phyloP scores from a whole-genome alignment of 805 yeast genomes.

The Priceomyces melissophilus region DNA sequence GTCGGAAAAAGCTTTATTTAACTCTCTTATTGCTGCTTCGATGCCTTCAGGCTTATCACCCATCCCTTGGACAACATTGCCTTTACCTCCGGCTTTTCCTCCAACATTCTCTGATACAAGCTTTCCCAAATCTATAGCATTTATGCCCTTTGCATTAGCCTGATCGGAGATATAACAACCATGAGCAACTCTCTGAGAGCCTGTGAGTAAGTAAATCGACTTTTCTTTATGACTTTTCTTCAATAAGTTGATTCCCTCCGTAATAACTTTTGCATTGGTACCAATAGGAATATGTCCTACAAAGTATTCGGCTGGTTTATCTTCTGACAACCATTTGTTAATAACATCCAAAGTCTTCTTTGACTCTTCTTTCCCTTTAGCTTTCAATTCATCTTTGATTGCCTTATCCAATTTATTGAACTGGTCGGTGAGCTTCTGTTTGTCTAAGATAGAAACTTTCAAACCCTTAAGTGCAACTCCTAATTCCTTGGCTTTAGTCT shows the following conservation, averaged over 20 bases:
- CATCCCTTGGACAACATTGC: constrained; percentile 94
- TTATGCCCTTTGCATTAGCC: constrained; percentile 65
- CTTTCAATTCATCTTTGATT: constrained; percentile 83
- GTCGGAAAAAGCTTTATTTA: constrained; percentile 57
- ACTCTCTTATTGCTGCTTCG: constrained; percentile 68
- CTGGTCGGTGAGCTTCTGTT: constrained; percentile 68
- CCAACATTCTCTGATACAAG: constrained; percentile 75
- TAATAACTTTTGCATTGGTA: constrained; percentile 88
- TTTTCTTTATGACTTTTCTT: constrained; percentile 73
- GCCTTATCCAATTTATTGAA: constrained; percentile 79
- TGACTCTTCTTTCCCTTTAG: constrained; percentile 81
- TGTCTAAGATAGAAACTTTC: constrained; percentile 75
- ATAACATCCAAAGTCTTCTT: constrained; percentile 79
- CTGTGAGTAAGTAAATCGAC: constrained; percentile 77
- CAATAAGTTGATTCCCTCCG: constrained; percentile 84
- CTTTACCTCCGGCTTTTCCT: constrained; percentile 99
- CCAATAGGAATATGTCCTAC: constrained; percentile 68
- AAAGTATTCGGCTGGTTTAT: constrained; percentile 52
- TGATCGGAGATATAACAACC: constrained; percentile 84
- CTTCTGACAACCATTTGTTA: constrained; percentile 58
- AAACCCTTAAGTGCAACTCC: constrained; percentile 83
- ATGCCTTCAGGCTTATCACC: constrained; percentile 78
- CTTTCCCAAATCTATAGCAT: constrained; percentile 72
- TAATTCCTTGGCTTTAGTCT: constrained; percentile 73
- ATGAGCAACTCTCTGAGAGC: constrained; percentile 83